Percentiles rank a stretch among this genome's conserved stretches.
phyloP scores from a whole-genome alignment of 805 yeast genomes.

The Yarrowia hollandica region DNA sequence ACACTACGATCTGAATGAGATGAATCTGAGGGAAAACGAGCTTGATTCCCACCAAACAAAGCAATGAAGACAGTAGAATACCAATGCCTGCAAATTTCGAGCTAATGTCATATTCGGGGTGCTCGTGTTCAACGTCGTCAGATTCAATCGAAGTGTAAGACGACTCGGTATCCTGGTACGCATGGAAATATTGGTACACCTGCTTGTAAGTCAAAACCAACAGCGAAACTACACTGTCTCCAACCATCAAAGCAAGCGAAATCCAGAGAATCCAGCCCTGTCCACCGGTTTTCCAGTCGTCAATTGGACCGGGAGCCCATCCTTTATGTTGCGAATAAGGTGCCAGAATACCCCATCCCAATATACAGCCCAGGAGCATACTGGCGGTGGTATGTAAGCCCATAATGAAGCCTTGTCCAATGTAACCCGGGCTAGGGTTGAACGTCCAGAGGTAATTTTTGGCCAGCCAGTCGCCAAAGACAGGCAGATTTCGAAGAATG shows the following conservation, averaged over 20 bases:
- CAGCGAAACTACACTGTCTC: constrained; percentile 68
- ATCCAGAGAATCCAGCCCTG: constrained; percentile 99
- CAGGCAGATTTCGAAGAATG: constrained; percentile 61
- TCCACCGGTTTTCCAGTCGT: constrained; percentile 90
- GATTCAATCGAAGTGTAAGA: neutral
- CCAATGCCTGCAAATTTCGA: constrained; percentile 57
- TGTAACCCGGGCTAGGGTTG: constrained; percentile 95
- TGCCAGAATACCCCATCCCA: constrained; percentile 93
- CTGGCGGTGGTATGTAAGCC: constrained; percentile 87
- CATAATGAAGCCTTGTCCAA: constrained; percentile 98
- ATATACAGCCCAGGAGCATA: constrained; percentile 83
- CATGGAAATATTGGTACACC: neutral
- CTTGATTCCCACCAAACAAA: constrained; percentile 66
- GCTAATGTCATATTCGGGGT: constrained; percentile 53
- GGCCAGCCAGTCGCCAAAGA: constrained; percentile 70
- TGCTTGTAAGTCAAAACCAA: constrained; percentile 12
- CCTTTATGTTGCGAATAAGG: constrained; percentile 67
- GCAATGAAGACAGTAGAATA: constrained; percentile 58
- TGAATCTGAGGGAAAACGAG: constrained; percentile 73
- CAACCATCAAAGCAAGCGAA: constrained; percentile 88
- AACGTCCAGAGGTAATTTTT: constrained; percentile 73
- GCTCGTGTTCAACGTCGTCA: constrained; percentile 34
- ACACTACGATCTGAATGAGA: constrained; percentile 61
- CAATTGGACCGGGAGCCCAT: constrained; percentile 90
- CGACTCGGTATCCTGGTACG: constrained; percentile 3